Evolutionary conservation across 2,329 filamentous ascomycete genomes (phyloP).

Genomic region (Alternaria arborescens): DNA sequence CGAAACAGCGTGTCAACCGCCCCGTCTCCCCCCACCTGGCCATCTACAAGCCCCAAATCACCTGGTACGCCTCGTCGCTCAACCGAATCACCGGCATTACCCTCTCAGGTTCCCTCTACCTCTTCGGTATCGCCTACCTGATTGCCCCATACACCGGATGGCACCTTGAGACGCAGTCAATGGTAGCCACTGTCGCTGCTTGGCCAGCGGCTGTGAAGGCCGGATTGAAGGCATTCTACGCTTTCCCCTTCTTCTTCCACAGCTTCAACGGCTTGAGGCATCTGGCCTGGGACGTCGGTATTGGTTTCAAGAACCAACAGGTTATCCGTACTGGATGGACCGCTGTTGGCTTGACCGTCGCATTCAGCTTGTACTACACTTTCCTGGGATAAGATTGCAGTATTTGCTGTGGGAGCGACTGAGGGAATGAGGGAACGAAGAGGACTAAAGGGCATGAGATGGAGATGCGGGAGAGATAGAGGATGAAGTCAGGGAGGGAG

Average conservation of each 20-base stretch:
- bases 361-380: slow-evolving; percentile 45
- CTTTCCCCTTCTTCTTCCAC: slow-evolving; percentile 74
- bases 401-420: background rate
- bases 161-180: slow-evolving; percentile 70
- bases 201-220: slow-evolving; percentile 69
- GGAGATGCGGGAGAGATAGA: background rate
- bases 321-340: slow-evolving; percentile 72
- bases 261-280: slow-evolving; percentile 74
- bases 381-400: slow-evolving; percentile 25
- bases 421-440: background rate
- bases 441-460: background rate
- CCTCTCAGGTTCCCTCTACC: slow-evolving; percentile 78
- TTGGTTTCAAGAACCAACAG: slow-evolving; percentile 68
- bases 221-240: slow-evolving; percentile 65
- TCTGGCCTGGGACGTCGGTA: slow-evolving; percentile 74
- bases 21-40: slow-evolving; percentile 84
- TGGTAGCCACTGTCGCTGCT: slow-evolving; percentile 71
- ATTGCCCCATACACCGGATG: slow-evolving; percentile 77
- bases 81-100: slow-evolving; percentile 84
- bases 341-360: slow-evolving; percentile 65
- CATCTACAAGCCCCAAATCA: slow-evolving; percentile 89
- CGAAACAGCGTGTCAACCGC: slow-evolving; percentile 79
- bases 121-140: slow-evolving; percentile 83
- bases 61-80: slow-evolving; percentile 78
- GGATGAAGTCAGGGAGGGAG: background rate